Conservation (phyloP, 257 asterid genomes). For the Gentiana straminea region DNA sequence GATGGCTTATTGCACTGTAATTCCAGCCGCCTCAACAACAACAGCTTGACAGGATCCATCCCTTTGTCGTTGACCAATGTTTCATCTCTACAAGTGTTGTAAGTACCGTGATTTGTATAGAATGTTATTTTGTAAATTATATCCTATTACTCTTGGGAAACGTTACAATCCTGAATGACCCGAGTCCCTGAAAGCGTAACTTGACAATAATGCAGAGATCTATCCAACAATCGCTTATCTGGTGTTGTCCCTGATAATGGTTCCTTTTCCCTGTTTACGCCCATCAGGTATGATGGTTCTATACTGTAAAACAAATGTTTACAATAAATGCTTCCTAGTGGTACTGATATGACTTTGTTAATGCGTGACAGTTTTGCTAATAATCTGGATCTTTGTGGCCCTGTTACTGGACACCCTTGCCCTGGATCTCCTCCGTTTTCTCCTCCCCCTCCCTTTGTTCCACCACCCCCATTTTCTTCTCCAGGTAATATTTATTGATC, state of each 20-base stretch:
- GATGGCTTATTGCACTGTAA: slow-evolving; percentile 9
- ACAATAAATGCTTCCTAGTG: slow-evolving; percentile 7
- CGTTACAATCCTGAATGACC: neutral
- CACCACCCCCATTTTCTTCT: slow-evolving; percentile 70
- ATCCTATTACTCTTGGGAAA: neutral
- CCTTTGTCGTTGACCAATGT: slow-evolving; percentile 76
- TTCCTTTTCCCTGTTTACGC: slow-evolving; percentile 89
- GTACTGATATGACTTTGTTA: slow-evolving; percentile 12
- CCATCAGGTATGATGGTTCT: slow-evolving; percentile 60
- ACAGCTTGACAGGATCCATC: slow-evolving; percentile 72
- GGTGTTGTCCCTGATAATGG: slow-evolving; percentile 96
- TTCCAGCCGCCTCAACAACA: slow-evolving; percentile 84
- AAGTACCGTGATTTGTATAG: slow-evolving; percentile 28
- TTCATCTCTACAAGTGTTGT: slow-evolving; percentile 89
- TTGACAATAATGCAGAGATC: slow-evolving; percentile 49
- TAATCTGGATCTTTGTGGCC: slow-evolving; percentile 86
- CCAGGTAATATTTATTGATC: slow-evolving; percentile 48
- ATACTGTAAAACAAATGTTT: slow-evolving; percentile 1
- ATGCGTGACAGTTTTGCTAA: slow-evolving; percentile 69
- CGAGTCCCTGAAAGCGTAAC: slow-evolving; percentile 6
- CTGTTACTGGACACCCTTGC: slow-evolving; percentile 94
- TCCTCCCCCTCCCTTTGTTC: slow-evolving; percentile 97
- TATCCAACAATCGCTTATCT: slow-evolving; percentile 76
- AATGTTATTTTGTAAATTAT: neutral
- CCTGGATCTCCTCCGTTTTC: slow-evolving; percentile 99